Conservation (phyloP, 805 yeast species). For the Lipomyces mesembrius region DNA sequence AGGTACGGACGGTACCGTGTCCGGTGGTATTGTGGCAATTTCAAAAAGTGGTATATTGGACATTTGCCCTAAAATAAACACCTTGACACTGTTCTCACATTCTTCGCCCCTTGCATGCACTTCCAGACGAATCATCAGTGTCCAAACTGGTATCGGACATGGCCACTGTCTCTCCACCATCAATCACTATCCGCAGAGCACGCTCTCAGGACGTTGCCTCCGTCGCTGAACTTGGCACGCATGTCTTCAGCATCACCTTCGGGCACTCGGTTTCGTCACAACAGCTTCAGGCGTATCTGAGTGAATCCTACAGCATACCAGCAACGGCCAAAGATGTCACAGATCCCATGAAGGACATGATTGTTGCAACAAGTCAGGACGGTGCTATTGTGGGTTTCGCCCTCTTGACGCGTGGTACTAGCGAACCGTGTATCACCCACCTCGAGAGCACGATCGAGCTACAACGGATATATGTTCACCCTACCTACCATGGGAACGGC, state of each 20-base stretch:
- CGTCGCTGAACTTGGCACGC: not conserved
- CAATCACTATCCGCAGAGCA: too few species aligned
- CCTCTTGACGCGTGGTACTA: not conserved
- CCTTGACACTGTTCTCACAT: too few species aligned
- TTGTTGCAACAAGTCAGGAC: not conserved
- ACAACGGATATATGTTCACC: not conserved
- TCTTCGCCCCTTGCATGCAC: too few species aligned
- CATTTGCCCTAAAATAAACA: too few species aligned
- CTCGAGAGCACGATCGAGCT: not conserved
- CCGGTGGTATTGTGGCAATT: too few species aligned
- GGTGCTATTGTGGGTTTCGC: not conserved
- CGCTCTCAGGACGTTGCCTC: not conserved
- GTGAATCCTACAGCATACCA: not conserved
- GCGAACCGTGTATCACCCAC: not conserved
- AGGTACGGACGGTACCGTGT: too few species aligned
- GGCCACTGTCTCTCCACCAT: too few species aligned
- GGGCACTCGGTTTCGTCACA: not conserved
- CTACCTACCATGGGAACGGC: not conserved
- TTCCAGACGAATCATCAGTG: too few species aligned
- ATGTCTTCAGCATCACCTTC: not conserved
- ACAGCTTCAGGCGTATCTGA: not conserved
- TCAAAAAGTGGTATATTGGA: too few species aligned
- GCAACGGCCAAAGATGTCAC: not conserved
- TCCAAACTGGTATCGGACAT: too few species aligned
- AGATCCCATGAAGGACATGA: constrained; percentile 2